These are phyloP conservation scores for Beauveria sp. DNA, from an alignment of 2,329 filamentous ascomycete species.

Conservation along the genomic window DNA sequence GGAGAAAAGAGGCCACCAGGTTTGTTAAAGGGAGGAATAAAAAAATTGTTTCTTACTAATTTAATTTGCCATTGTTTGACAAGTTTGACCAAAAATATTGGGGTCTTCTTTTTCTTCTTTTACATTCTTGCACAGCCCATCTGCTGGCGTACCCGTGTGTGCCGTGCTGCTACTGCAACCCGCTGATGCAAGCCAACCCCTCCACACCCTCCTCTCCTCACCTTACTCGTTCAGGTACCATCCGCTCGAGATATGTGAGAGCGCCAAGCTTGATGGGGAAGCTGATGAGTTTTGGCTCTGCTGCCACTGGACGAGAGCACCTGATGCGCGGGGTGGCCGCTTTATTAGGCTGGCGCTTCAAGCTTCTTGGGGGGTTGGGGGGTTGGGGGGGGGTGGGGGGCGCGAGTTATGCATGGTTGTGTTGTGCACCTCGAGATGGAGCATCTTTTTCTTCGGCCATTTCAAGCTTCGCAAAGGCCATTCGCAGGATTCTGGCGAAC, in stretches of 20 bases:
- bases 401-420: not conserved
- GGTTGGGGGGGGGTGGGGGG: not conserved
- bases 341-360: not conserved
- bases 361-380: too few species aligned
- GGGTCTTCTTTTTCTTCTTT: not conserved
- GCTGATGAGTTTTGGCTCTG: slow-evolving; percentile 8
- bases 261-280: slow-evolving; percentile 4
- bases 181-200: not conserved
- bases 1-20: not conserved
- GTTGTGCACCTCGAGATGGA: not conserved
- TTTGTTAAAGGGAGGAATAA: not conserved
- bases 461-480: too few species aligned
- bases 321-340: not conserved
- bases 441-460: not conserved
- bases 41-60: too few species aligned
- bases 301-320: not conserved
- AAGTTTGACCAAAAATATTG: too few species aligned
- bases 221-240: not conserved
- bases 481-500: too few species aligned
- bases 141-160: slow-evolving; percentile 1
- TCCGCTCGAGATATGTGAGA: not conserved
- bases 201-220: not conserved
- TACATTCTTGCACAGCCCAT: not conserved
- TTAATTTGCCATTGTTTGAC: too few species aligned
- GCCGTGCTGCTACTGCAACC: not conserved